A percentile compares a stretch with the other conserved stretches of the same genome.
phyloP scores from a whole-genome alignment of 1,284 basidiomycete genomes.

The Cutaneotrichosporon dermatis region DNA sequence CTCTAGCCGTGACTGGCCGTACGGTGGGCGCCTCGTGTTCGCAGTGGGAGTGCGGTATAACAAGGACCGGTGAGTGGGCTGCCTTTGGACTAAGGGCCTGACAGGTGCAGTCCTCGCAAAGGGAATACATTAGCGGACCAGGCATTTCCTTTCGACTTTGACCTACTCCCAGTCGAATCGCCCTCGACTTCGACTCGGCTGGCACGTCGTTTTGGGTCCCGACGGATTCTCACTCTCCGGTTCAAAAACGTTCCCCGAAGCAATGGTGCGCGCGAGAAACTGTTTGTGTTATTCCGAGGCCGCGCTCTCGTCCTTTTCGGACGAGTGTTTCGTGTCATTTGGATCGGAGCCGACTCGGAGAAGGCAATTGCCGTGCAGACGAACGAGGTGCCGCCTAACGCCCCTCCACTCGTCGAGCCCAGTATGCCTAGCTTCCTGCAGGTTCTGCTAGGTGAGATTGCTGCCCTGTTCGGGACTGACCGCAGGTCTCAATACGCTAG shows the following conservation, averaged over 20 bases:
- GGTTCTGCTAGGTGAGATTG: constrained; percentile 20
- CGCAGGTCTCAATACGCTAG: constrained; percentile 33
- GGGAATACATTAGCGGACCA: neutral
- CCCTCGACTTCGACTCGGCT: constrained; percentile 34
- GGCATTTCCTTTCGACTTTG: constrained; percentile 7
- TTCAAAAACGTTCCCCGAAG: constrained; percentile 9
- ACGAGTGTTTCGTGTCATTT: constrained; percentile 29
- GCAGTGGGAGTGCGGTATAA: constrained; percentile 13
- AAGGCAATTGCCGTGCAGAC: constrained; percentile 30
- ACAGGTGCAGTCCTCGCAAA: neutral
- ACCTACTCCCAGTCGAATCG: constrained; percentile 26
- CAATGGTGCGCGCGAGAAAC: neutral
- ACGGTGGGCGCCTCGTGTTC: constrained; percentile 31
- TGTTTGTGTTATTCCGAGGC: constrained; percentile 26
- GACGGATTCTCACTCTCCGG: constrained; percentile 31
- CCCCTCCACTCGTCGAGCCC: neutral
- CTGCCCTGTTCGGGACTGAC: neutral
- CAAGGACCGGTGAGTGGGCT: neutral
- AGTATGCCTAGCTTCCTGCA: constrained; percentile 15
- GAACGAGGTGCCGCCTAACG: constrained; percentile 8
- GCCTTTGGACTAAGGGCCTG: too few species aligned
- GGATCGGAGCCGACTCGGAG: constrained; percentile 26
- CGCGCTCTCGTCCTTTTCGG: constrained; percentile 32
- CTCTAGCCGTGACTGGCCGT: constrained; percentile 20
- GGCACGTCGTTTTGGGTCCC: constrained; percentile 34